A percentile compares a stretch with the other conserved stretches of the same genome.
Conservation (phyloP, 257 asterid species). For the Penstemon newberryi region DNA sequence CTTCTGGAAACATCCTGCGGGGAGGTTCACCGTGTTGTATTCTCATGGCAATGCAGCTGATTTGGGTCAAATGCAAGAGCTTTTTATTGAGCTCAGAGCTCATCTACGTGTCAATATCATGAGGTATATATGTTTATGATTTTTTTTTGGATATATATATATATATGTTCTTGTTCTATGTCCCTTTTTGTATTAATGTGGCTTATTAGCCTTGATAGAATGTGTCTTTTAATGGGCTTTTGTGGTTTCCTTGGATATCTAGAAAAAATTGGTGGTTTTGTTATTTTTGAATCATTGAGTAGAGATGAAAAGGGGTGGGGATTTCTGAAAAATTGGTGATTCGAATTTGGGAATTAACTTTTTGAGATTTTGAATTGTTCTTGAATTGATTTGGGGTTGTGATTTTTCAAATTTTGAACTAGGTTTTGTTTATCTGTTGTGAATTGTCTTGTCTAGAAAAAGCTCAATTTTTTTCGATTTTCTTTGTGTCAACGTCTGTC, state of each 20-base stretch:
- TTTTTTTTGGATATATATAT: background rate
- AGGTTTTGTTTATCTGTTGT: no score
- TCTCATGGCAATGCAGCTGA: conserved; percentile 99
- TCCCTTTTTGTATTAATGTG: background rate
- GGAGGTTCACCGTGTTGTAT: conserved; percentile 77
- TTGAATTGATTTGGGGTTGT: conserved; percentile 24
- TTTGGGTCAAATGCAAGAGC: conserved; percentile 99
- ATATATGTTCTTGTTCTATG: background rate
- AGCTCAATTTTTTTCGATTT: no score
- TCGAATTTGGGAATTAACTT: conserved; percentile 3
- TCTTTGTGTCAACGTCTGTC: background rate
- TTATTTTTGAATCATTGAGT: background rate
- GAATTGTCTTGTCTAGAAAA: background rate
- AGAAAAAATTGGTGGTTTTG: conserved; percentile 18
- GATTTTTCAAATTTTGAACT: no score
- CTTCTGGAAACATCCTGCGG: conserved; percentile 88
- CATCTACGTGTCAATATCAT: conserved; percentile 95
- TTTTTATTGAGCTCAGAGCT: conserved; percentile 95
- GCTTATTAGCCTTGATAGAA: no score
- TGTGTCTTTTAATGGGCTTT: background rate
- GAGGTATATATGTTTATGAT: conserved; percentile 47
- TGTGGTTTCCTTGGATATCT: conserved; percentile 13
- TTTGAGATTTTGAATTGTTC: conserved; percentile 18
- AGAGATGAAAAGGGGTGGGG: no score
- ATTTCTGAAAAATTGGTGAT: background rate